A percentile compares a stretch with the other conserved stretches of the same genome.
Evolutionary conservation across 345 rosid species (phyloP).

Genomic region (Psidium guajava): DNA sequence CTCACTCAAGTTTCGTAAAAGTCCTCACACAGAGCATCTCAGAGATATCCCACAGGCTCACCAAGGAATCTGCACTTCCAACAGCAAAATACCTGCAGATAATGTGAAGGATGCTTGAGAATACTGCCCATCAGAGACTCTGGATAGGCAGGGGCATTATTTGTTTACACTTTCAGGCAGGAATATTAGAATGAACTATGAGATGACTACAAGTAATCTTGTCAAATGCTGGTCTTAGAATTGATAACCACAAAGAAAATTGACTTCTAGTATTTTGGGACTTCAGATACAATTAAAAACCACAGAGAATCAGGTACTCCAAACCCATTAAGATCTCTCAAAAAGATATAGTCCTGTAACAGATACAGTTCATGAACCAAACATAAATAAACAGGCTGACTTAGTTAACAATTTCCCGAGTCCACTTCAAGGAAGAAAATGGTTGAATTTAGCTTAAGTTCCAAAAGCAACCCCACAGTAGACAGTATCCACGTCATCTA

Average conservation of each 20-base stretch:
- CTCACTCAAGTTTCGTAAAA: constrained; percentile 89
- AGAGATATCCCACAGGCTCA: constrained; percentile 96
- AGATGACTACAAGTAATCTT: neutral
- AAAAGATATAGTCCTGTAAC: neutral
- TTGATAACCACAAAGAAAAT: neutral
- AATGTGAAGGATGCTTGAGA: neutral
- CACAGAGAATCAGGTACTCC: neutral
- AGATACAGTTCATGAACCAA: neutral
- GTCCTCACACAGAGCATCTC: constrained; percentile 90
- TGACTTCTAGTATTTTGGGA: neutral
- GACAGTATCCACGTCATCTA: neutral
- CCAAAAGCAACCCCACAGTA: neutral
- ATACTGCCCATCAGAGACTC: neutral
- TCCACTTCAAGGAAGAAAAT: neutral
- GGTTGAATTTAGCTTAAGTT: neutral
- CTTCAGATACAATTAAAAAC: neutral
- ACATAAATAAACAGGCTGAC: neutral
- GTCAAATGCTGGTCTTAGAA: neutral
- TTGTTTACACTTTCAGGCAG: neutral
- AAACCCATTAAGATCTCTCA: neutral
- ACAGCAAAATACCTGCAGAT: constrained; percentile 80
- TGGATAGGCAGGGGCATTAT: neutral
- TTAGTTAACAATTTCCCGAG: neutral
- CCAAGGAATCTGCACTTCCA: constrained; percentile 98
- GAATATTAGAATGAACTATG: neutral